These are phyloP conservation scores for Pythium chondricola DNA, from an alignment of 352 stramenopile species.

Conservation along the genomic window DNA sequence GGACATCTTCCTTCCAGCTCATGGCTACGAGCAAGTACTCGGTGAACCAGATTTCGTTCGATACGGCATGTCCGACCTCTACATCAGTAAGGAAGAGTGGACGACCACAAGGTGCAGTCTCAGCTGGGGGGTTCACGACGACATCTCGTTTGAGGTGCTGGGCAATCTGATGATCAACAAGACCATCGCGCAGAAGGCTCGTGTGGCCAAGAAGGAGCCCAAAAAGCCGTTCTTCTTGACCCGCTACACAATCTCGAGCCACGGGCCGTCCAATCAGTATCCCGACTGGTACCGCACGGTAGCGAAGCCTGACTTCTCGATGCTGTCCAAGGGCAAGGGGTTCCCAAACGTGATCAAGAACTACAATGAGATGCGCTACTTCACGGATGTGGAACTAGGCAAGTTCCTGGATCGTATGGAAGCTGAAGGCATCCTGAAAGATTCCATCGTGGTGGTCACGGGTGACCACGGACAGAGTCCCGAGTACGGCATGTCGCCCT, in stretches of 20 bases:
- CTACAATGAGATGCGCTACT: constrained; percentile 47
- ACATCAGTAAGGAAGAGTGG: no score
- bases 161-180: constrained; percentile 42
- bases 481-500: constrained; percentile 21
- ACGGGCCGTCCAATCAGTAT: constrained; percentile 28
- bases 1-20: constrained; percentile 33
- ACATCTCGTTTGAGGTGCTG: constrained; percentile 41
- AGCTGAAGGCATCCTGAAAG: constrained; percentile 30
- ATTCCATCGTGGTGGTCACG: constrained; percentile 49
- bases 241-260: constrained; percentile 56
- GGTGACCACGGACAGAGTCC: constrained; percentile 43
- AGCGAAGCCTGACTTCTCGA: constrained; percentile 31
- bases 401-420: constrained; percentile 53
- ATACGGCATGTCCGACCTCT: no score
- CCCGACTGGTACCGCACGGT: constrained; percentile 30
- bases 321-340: constrained; percentile 13
- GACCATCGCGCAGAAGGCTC: constrained; percentile 24
- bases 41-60: constrained; percentile 33
- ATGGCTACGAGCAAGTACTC: constrained; percentile 46
- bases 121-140: constrained; percentile 52
- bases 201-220: constrained; percentile 12
- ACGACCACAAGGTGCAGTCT: constrained; percentile 11
- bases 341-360: constrained; percentile 27
- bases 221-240: constrained; percentile 52
- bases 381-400: constrained; percentile 36